Conservation (phyloP, 1,284 basidiomycete species). For the Thelephora terrestris region DNA sequence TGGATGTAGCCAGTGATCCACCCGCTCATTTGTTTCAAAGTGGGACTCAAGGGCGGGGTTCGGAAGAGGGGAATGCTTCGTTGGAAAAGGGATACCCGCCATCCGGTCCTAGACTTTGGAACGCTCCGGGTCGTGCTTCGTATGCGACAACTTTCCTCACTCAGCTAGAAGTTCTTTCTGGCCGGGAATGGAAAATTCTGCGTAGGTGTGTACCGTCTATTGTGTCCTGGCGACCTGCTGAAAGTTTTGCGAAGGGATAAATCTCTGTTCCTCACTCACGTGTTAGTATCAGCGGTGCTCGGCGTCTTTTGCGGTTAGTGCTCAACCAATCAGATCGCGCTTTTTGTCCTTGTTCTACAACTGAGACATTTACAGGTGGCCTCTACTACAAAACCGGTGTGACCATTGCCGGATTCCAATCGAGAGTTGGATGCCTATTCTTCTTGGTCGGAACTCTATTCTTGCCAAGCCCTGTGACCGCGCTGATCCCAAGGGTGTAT, state of each 20-base stretch:
- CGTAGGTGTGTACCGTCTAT: constrained; percentile 36
- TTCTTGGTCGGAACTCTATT: constrained; percentile 56
- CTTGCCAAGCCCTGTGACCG: not conserved
- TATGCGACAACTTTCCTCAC: constrained; percentile 77
- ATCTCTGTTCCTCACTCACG: constrained; percentile 71
- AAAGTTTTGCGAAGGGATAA: constrained; percentile 48
- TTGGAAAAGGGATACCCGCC: constrained; percentile 1
- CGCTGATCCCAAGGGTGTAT: constrained; percentile 1
- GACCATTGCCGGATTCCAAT: constrained; percentile 88
- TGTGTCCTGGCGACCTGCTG: not conserved
- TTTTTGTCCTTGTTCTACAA: not conserved
- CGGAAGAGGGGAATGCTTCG: not conserved
- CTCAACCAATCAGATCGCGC: not conserved
- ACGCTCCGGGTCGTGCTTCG: constrained; percentile 6
- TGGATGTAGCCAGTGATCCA: constrained; percentile 72
- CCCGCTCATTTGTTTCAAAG: constrained; percentile 33
- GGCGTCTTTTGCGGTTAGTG: constrained; percentile 70
- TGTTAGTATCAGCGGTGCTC: constrained; percentile 55
- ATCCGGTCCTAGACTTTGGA: too few relatives aligned
- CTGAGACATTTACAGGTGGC: constrained; percentile 40
- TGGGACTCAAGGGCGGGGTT: not conserved
- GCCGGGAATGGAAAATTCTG: constrained; percentile 77
- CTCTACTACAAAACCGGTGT: constrained; percentile 72
- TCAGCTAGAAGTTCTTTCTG: constrained; percentile 70
- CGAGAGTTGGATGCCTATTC: constrained; percentile 82